Percentiles rank a stretch among this genome's conserved stretches.
Evolutionary conservation across 768 basidiomycete genomes (phyloP).

Genomic region (Dioszegia aurantiaca): DNA sequence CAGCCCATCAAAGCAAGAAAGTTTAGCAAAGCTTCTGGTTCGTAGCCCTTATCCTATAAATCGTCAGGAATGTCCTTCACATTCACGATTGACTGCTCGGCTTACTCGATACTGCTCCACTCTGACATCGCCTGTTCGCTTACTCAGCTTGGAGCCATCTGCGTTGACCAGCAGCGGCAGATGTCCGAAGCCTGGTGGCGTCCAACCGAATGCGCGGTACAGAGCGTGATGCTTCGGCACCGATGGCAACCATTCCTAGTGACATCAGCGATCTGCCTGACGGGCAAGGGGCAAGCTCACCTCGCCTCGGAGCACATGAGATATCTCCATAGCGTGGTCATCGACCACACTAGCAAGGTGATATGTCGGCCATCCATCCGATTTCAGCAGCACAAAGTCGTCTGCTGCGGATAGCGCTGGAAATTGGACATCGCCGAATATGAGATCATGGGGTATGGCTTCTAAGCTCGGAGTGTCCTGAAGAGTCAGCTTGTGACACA

Average conservation of each 20-base stretch:
- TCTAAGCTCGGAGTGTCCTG: neutral
- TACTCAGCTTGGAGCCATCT: slow-evolving; percentile 92
- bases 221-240: slow-evolving; percentile 85
- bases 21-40: slow-evolving; percentile 81
- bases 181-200: slow-evolving; percentile 80
- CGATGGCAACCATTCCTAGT: slow-evolving; percentile 92
- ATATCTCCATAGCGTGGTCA: slow-evolving; percentile 92
- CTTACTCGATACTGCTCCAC: slow-evolving; percentile 81
- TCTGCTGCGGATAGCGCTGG: slow-evolving; percentile 61
- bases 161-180: slow-evolving; percentile 83
- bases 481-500: neutral
- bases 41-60: slow-evolving; percentile 65
- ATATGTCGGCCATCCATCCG: slow-evolving; percentile 91
- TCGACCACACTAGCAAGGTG: slow-evolving; percentile 95
- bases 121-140: slow-evolving; percentile 82
- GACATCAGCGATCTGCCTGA: neutral
- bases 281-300: slow-evolving; percentile 54
- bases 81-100: slow-evolving; percentile 5
- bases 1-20: slow-evolving; percentile 95
- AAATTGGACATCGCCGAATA: slow-evolving; percentile 64
- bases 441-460: slow-evolving; percentile 60
- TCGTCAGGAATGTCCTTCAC: neutral
- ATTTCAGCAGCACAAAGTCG: slow-evolving; percentile 88
- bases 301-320: slow-evolving; percentile 92
- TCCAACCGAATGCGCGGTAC: slow-evolving; percentile 71